phyloP scores from a whole-genome alignment of 2,329 filamentous ascomycete species.

The Epichloe elymi region DNA sequence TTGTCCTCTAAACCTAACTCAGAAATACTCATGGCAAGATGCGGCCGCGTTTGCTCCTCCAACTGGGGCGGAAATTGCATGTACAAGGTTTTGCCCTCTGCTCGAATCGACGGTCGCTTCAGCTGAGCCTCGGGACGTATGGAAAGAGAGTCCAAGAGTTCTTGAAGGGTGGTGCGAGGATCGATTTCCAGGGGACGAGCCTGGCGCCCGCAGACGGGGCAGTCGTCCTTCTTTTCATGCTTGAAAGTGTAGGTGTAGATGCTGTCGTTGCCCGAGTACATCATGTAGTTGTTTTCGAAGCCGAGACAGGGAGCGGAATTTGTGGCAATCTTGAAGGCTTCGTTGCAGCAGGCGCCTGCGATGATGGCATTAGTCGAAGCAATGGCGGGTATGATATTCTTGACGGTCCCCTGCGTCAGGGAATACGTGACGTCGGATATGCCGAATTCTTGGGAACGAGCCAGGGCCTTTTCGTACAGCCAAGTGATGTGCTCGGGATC shows the following conservation, averaged over 20 bases:
- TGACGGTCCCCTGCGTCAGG: constrained; percentile 92
- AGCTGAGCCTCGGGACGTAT: constrained; percentile 79
- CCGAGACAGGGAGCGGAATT: constrained; percentile 69
- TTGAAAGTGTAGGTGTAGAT: constrained; percentile 98
- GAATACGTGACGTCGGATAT: constrained; percentile 90
- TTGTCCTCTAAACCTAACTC: constrained; percentile 64
- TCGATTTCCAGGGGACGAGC: constrained; percentile 64
- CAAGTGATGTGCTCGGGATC: constrained; percentile 96
- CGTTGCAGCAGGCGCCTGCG: constrained; percentile 89
- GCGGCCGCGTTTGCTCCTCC: constrained; percentile 72
- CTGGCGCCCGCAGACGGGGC: constrained; percentile 80
- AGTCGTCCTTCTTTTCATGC: constrained; percentile 87
- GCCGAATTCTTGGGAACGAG: constrained; percentile 74
- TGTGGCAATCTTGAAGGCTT: constrained; percentile 89
- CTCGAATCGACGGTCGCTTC: constrained; percentile 79
- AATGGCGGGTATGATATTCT: constrained; percentile 98
- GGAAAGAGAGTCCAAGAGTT: constrained; percentile 75
- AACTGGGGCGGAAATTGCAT: constrained; percentile 73
- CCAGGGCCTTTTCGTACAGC: constrained; percentile 76
- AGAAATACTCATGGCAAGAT: constrained; percentile 62
- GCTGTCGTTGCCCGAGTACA: constrained; percentile 92
- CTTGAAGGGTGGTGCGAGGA: constrained; percentile 58
- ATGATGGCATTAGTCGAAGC: constrained; percentile 96
- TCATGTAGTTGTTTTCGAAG: constrained; percentile 86
- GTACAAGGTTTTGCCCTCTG: constrained; percentile 73